Evolutionary conservation across 306 rosid species (phyloP).

Genomic region (Quercus variabilis): DNA sequence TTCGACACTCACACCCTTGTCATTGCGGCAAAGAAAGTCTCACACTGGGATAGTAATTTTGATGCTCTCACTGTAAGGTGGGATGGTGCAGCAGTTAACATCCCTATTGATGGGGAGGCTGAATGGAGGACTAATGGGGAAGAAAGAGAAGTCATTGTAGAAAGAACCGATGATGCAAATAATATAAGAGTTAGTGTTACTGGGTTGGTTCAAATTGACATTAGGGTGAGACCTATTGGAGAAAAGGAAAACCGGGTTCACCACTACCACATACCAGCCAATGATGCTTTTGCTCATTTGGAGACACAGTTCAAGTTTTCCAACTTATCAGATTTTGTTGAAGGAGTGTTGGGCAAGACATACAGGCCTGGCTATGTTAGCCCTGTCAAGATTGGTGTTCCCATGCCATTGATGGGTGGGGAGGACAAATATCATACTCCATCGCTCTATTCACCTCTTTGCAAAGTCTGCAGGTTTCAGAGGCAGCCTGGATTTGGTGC

Average conservation of each 20-base stretch:
- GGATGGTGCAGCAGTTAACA: constrained; percentile 42
- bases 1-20: constrained; percentile 66
- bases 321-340: constrained; percentile 43
- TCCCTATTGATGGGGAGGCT: constrained; percentile 49
- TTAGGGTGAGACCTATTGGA: constrained; percentile 60
- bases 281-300: constrained; percentile 69
- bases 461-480: constrained; percentile 55
- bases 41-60: constrained; percentile 53
- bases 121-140: constrained; percentile 54
- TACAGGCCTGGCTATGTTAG: constrained; percentile 63
- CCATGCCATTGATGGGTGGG: constrained; percentile 82
- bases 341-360: constrained; percentile 77
- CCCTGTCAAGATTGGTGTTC: constrained; percentile 68
- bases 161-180: constrained; percentile 64
- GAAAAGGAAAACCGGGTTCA: constrained; percentile 62
- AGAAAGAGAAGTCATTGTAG: constrained; percentile 54
- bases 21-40: constrained; percentile 55
- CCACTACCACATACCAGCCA: constrained; percentile 54
- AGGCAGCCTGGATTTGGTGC: constrained; percentile 36
- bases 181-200: constrained; percentile 47
- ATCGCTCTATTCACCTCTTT: constrained; percentile 47
- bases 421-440: constrained; percentile 60
- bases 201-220: constrained; percentile 57
- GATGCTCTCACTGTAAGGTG: constrained; percentile 57
- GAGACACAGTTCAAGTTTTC: constrained; percentile 67